A percentile compares a stretch with the other conserved stretches of the same genome.
Conservation (phyloP, 495 filamentous ascomycete genomes). For the Hypomontagnella monticulosa region DNA sequence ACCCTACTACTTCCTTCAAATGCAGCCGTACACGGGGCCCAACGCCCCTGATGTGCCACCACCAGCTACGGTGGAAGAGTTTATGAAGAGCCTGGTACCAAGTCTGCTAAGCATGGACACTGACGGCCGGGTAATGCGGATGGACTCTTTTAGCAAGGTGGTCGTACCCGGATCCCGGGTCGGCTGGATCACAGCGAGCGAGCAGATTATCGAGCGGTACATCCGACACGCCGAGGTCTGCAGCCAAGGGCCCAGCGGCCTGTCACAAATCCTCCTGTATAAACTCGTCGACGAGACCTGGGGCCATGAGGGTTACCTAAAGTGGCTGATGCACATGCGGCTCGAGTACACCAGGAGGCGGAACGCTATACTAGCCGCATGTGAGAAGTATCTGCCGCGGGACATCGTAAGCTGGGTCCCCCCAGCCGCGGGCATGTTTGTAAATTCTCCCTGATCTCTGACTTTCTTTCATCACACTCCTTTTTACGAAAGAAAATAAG, state of each 20-base stretch:
- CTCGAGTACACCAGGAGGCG: slow-evolving; percentile 82
- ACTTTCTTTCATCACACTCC: neutral
- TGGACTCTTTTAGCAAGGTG: slow-evolving; percentile 87
- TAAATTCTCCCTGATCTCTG: slow-evolving; percentile 55
- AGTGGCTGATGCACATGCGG: slow-evolving; percentile 89
- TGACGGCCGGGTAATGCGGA: slow-evolving; percentile 72
- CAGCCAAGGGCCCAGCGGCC: slow-evolving; percentile 83
- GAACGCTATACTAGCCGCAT: slow-evolving; percentile 81
- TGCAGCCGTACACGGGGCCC: slow-evolving; percentile 77
- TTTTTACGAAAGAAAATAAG: neutral
- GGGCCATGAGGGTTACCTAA: slow-evolving; percentile 91
- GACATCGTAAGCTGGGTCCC: slow-evolving; percentile 84
- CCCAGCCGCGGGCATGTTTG: slow-evolving; percentile 96
- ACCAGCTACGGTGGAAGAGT: slow-evolving; percentile 48
- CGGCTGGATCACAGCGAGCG: slow-evolving; percentile 83
- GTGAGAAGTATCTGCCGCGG: slow-evolving; percentile 78
- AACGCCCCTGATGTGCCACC: slow-evolving; percentile 22
- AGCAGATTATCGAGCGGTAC: slow-evolving; percentile 84
- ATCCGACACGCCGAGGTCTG: slow-evolving; percentile 78
- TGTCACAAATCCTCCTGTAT: slow-evolving; percentile 83
- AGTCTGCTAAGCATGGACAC: slow-evolving; percentile 72
- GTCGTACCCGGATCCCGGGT: slow-evolving; percentile 78
- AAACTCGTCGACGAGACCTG: slow-evolving; percentile 93
- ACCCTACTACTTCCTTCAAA: slow-evolving; percentile 97
- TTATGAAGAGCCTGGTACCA: slow-evolving; percentile 62